Conservation (phyloP, 2,329 filamentous ascomycete genomes). For the Pseudocercospora eumusae region DNA sequence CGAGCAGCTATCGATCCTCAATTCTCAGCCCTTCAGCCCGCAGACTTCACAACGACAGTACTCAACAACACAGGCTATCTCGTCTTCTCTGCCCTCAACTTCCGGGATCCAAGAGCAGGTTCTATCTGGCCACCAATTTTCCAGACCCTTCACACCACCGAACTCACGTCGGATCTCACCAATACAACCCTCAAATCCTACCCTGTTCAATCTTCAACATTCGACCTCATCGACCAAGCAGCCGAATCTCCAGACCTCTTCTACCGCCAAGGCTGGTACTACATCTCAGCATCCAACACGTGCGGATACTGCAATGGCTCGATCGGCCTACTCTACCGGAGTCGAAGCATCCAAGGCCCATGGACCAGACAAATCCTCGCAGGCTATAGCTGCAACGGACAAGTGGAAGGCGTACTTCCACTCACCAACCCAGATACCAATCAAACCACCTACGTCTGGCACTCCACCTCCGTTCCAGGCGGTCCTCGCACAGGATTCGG, state of each 20-base stretch:
- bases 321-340: constrained; percentile 29
- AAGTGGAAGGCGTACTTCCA: constrained; percentile 31
- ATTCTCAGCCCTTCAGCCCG: constrained; percentile 27
- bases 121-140: constrained; percentile 32
- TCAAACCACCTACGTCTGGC: constrained; percentile 27
- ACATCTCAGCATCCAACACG: constrained; percentile 30
- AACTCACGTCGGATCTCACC: constrained; percentile 25
- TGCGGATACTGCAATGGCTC: constrained; percentile 34
- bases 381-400: constrained; percentile 32
- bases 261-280: constrained; percentile 24
- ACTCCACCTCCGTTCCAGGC: constrained; percentile 29
- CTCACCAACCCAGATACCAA: constrained; percentile 21
- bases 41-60: constrained; percentile 30
- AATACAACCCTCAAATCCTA: constrained; percentile 31
- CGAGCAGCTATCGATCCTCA: constrained; percentile 29
- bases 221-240: constrained; percentile 30
- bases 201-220: constrained; percentile 22
- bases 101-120: constrained; percentile 27
- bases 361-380: constrained; percentile 33
- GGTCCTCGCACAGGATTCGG: constrained; percentile 27
- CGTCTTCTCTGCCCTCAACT: constrained; percentile 32
- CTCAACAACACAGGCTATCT: constrained; percentile 28
- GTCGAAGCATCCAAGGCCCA: constrained; percentile 27
- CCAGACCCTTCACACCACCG: constrained; percentile 29
- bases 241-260: constrained; percentile 33